Conservation (phyloP, 805 yeast species). For the Wickerhamomyces subpelliculosus region DNA sequence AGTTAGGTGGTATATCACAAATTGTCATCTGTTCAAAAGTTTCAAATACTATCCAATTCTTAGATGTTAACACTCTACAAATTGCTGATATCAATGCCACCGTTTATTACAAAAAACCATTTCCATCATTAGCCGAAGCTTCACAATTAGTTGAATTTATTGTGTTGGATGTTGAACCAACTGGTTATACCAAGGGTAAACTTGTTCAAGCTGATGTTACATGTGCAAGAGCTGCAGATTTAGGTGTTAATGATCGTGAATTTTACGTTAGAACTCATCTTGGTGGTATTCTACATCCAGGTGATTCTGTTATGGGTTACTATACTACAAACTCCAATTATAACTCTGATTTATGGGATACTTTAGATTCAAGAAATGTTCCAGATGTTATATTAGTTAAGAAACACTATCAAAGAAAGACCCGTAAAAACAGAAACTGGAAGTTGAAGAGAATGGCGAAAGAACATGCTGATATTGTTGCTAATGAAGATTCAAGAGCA, state of each 20-base stretch:
- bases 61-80: conserved; percentile 80
- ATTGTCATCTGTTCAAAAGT: conserved; percentile 80
- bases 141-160: conserved; percentile 79
- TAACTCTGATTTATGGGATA: conserved; percentile 83
- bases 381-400: conserved; percentile 87
- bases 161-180: conserved; percentile 90
- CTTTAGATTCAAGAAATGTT: conserved; percentile 46
- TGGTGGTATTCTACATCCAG: conserved; percentile 93
- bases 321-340: conserved; percentile 79
- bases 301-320: conserved; percentile 92
- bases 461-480: conserved; percentile 86
- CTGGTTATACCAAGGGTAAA: conserved; percentile 72
- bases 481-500: conserved; percentile 61
- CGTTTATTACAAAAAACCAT: conserved; percentile 79
- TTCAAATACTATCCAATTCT: conserved; percentile 75
- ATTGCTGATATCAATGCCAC: conserved; percentile 64
- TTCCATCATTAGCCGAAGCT: conserved; percentile 67
- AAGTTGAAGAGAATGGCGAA: conserved; percentile 95
- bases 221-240: conserved; percentile 80
- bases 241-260: conserved; percentile 80
- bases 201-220: conserved; percentile 84
- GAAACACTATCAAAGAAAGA: conserved; percentile 80
- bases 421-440: conserved; percentile 77
- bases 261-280: conserved; percentile 85
- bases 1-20: conserved; percentile 76